Percentiles rank a stretch among this genome's conserved stretches.
These are phyloP conservation scores for Trypanosoma brucei DNA, from an alignment of 208 protist genomes.

Conservation along the genomic window DNA sequence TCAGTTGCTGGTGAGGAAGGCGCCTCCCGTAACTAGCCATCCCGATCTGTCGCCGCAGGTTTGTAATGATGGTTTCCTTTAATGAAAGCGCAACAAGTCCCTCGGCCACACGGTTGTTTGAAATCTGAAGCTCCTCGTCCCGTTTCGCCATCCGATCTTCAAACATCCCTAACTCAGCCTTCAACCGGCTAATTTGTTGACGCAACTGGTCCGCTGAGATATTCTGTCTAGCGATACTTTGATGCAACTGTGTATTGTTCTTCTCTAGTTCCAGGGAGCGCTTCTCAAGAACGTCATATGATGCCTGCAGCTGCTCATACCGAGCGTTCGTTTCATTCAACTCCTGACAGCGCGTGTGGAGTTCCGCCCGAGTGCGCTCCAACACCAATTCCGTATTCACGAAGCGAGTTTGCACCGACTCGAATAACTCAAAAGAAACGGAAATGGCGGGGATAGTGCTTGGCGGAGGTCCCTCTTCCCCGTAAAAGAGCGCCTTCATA, in stretches of 20 bases:
- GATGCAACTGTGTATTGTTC: conserved; percentile 60
- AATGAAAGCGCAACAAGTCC: conserved; percentile 68
- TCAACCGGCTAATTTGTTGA: conserved; percentile 41
- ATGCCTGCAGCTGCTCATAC: conserved; percentile 37
- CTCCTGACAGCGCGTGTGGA: conserved; percentile 67
- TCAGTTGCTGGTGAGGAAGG: background rate
- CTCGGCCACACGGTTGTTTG: conserved; percentile 68
- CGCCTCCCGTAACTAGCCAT: conserved; percentile 28
- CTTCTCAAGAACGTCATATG: conserved; percentile 44
- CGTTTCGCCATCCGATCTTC: conserved; percentile 48
- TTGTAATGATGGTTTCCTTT: conserved; percentile 70
- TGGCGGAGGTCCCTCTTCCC: conserved; percentile 40
- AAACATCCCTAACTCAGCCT: conserved; percentile 45
- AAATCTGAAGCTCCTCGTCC: conserved; percentile 64
- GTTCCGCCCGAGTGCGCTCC: conserved; percentile 61
- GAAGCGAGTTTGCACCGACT: conserved; percentile 79
- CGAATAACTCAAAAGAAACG: conserved; percentile 84
- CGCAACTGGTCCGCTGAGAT: conserved; percentile 71
- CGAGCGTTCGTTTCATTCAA: conserved; percentile 47
- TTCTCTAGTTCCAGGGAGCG: conserved; percentile 54
- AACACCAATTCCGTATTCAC: conserved; percentile 62
- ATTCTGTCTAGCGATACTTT: conserved; percentile 63
- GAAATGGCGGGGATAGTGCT: conserved; percentile 62
- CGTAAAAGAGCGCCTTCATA: conserved; percentile 53
- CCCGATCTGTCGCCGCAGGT: conserved; percentile 61